phyloP scores from a whole-genome alignment of 768 basidiomycete species.

The Daedaleopsis nitida region DNA sequence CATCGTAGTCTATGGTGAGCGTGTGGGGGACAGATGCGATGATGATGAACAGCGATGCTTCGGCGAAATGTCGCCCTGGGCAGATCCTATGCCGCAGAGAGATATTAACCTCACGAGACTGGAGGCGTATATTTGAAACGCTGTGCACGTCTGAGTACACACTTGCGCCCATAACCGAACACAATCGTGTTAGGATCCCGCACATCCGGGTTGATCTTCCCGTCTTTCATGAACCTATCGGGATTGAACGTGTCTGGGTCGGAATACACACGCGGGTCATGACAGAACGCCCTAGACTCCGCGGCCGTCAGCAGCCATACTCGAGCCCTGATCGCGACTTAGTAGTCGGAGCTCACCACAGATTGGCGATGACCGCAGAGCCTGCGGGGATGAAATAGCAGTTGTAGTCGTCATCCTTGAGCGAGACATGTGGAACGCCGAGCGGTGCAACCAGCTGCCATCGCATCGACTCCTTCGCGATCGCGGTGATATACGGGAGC shows the following conservation, averaged over 20 bases:
- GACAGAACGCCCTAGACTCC: slow-evolving; percentile 7
- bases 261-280: slow-evolving; percentile 9
- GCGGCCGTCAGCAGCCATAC: background rate
- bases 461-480: slow-evolving; percentile 29
- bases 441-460: slow-evolving; percentile 27
- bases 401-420: slow-evolving; percentile 19
- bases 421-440: slow-evolving; percentile 14
- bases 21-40: slow-evolving; percentile 16
- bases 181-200: slow-evolving; percentile 14
- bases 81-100: slow-evolving; percentile 2
- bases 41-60: slow-evolving; percentile 16
- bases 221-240: slow-evolving; percentile 17
- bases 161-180: slow-evolving; percentile 22
- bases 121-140: background rate
- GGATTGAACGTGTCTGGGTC: slow-evolving; percentile 22
- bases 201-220: slow-evolving; percentile 12
- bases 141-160: background rate
- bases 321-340: no score
- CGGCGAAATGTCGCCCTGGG: slow-evolving; percentile 17
- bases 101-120: background rate
- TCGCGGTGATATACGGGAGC: slow-evolving; percentile 31
- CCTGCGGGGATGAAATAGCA: slow-evolving; percentile 21
- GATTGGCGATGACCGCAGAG: slow-evolving; percentile 11
- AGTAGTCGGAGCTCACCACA: slow-evolving; percentile 10
- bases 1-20: slow-evolving; percentile 9